Percentiles rank a stretch among this genome's conserved stretches.
These are phyloP conservation scores for Mucor plumbeus DNA, from an alignment of 371 early-diverging fungal species.

Conservation along the genomic window DNA sequence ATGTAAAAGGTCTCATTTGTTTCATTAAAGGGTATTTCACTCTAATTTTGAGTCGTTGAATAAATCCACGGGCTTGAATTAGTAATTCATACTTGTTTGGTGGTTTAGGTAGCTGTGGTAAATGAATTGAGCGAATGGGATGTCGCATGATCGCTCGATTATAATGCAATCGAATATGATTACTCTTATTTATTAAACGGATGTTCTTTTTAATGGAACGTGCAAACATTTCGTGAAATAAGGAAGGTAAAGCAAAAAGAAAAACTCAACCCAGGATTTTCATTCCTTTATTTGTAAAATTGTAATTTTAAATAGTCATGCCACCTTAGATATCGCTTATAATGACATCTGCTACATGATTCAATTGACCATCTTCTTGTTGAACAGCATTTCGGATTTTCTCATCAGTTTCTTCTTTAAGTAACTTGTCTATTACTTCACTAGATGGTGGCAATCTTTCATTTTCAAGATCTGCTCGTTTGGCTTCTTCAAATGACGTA, in stretches of 20 bases:
- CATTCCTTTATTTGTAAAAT: neutral
- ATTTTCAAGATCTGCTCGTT: slow-evolving; percentile 85
- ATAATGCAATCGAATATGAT: neutral
- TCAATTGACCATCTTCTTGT: slow-evolving; percentile 45
- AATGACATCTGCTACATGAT: slow-evolving; percentile 55
- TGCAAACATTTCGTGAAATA: neutral
- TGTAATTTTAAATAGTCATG: neutral
- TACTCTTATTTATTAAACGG: neutral
- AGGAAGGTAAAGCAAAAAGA: too few relatives aligned
- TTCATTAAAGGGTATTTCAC: slow-evolving; percentile 66
- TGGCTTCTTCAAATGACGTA: slow-evolving; percentile 93
- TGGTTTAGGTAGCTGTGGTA: slow-evolving; percentile 10
- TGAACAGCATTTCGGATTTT: slow-evolving; percentile 54
- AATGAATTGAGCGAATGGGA: neutral
- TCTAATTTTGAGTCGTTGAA: slow-evolving; percentile 59
- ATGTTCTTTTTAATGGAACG: neutral
- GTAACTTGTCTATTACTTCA: slow-evolving; percentile 51
- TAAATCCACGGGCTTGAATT: slow-evolving; percentile 53
- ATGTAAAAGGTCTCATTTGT: slow-evolving; percentile 78
- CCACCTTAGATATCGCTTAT: slow-evolving; percentile 19
- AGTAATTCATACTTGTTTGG: slow-evolving; percentile 46
- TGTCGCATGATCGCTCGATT: neutral
- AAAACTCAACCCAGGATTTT: too few relatives aligned
- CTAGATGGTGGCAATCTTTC: slow-evolving; percentile 89
- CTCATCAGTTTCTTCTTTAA: slow-evolving; percentile 56